phyloP scores from a whole-genome alignment of 805 yeast species.

The Saccharomycopsis fermentans region DNA sequence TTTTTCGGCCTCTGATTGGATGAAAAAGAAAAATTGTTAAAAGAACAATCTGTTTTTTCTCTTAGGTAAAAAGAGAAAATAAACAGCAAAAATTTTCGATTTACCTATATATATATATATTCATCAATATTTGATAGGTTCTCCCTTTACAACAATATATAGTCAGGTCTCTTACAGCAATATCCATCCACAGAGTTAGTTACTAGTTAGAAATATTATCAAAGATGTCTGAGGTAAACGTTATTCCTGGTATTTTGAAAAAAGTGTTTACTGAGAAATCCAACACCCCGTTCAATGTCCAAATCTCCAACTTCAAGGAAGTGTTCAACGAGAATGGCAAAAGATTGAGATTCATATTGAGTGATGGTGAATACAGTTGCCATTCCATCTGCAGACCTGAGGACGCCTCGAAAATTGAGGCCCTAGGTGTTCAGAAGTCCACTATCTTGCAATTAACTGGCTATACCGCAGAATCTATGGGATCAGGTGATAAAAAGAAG shows the following conservation, averaged over 20 bases:
- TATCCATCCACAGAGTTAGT: no score
- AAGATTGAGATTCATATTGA: slow-evolving; percentile 36
- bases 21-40: background rate
- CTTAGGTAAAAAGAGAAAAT: background rate
- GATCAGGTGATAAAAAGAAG: slow-evolving; percentile 23
- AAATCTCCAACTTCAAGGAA: slow-evolving; percentile 28
- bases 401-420: slow-evolving; percentile 33
- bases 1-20: background rate
- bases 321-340: slow-evolving; percentile 33
- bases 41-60: background rate
- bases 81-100: background rate
- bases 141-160: no score
- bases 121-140: background rate
- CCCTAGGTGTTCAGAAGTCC: slow-evolving; percentile 37
- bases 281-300: slow-evolving; percentile 23
- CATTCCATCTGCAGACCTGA: slow-evolving; percentile 47
- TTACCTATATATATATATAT: background rate
- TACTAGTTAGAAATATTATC: background rate
- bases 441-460: slow-evolving; percentile 33
- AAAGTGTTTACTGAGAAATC: background rate
- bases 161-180: no score
- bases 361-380: slow-evolving; percentile 41
- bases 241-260: slow-evolving; percentile 12
- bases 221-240: slow-evolving; percentile 5
- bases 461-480: slow-evolving; percentile 34